These are phyloP conservation scores for Emiliania huxleyi DNA, from an alignment of 78 protist genomes.

Conservation along the genomic window DNA sequence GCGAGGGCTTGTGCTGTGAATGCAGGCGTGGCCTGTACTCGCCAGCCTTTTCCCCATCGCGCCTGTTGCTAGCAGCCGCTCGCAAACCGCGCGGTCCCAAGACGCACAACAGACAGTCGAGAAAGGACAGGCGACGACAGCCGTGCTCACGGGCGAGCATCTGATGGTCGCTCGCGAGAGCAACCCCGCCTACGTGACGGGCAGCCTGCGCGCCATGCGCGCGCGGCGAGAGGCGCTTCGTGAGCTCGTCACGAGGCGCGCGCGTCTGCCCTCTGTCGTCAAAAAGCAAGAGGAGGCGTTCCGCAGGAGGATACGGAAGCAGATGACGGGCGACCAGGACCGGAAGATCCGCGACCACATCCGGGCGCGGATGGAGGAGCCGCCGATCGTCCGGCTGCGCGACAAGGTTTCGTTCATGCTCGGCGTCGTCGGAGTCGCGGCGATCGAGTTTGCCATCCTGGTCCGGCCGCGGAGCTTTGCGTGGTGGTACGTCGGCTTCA, in stretches of 20 bases:
- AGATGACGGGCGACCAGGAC: neutral
- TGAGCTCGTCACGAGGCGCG: neutral
- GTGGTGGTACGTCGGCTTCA: neutral
- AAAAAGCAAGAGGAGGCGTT: neutral
- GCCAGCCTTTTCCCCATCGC: too few relatives aligned
- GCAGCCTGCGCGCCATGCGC: too few relatives aligned
- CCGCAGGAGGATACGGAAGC: neutral
- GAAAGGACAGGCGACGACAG: too few relatives aligned
- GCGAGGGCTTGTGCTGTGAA: too few relatives aligned
- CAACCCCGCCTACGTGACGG: too few relatives aligned
- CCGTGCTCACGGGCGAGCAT: too few relatives aligned
- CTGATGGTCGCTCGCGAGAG: too few relatives aligned
- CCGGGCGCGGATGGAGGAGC: neutral
- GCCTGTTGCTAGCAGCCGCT: too few relatives aligned
- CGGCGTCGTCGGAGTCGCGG: neutral
- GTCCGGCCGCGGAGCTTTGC: neutral
- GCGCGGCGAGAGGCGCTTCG: neutral
- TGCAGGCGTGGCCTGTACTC: too few relatives aligned
- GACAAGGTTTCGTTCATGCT: slow-evolving; percentile 1
- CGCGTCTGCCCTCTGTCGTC: neutral
- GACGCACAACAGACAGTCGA: too few relatives aligned
- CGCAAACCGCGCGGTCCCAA: too few relatives aligned
- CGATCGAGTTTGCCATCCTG: neutral
- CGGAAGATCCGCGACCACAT: neutral
- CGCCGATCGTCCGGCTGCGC: neutral